phyloP scores from a whole-genome alignment of 768 basidiomycete genomes.

The Trametes coccinea region DNA sequence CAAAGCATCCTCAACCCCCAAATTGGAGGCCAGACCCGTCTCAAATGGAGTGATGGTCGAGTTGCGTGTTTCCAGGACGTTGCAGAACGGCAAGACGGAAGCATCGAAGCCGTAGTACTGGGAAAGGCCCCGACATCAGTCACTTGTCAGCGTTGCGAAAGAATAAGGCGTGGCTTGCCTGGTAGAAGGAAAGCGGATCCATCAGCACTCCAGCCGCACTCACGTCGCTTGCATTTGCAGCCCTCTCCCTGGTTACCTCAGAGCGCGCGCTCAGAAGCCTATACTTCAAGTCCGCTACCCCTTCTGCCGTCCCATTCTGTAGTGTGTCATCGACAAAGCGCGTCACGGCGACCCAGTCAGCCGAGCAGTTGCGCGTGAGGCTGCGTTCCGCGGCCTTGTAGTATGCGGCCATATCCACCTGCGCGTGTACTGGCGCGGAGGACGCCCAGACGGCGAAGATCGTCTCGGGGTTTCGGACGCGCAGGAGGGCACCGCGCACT shows the following conservation, averaged over 20 bases:
- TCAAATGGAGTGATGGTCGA: constrained; percentile 40
- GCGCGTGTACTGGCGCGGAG: constrained; percentile 50
- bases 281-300: constrained; percentile 41
- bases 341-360: constrained; percentile 53
- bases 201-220: constrained; percentile 46
- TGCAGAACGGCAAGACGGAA: constrained; percentile 49
- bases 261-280: constrained; percentile 41
- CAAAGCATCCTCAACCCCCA: constrained; percentile 39
- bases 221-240: constrained; percentile 40
- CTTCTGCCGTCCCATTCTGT: constrained; percentile 34
- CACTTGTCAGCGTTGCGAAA: neutral
- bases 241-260: constrained; percentile 35
- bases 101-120: constrained; percentile 50
- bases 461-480: constrained; percentile 46
- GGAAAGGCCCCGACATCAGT: neutral
- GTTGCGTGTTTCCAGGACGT: constrained; percentile 48
- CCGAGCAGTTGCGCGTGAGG: constrained; percentile 50
- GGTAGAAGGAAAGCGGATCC: constrained; percentile 51
- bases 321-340: constrained; percentile 28
- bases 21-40: constrained; percentile 38
- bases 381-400: constrained; percentile 52
- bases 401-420: constrained; percentile 52
- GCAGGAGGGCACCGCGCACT: constrained; percentile 44
- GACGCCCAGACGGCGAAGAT: constrained; percentile 52
- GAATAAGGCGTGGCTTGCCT: constrained; percentile 31